Percentiles rank a stretch among this genome's conserved stretches.
Conservation (phyloP, 371 early-diverging fungal species). For the Mucor plumbeus region DNA sequence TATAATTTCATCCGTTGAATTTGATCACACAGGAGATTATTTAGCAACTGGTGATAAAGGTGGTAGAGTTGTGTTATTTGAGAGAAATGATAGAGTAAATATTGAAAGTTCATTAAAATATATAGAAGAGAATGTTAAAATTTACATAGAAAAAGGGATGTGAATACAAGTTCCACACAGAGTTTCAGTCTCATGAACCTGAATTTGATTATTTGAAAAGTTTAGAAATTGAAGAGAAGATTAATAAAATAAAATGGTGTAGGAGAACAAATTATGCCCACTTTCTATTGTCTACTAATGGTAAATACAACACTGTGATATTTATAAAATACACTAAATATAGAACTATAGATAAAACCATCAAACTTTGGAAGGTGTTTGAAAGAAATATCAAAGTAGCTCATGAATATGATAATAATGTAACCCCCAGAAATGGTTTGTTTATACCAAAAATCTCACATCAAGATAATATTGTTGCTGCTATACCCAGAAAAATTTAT, state of each 20-base stretch:
- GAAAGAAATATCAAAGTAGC: slow-evolving; percentile 95
- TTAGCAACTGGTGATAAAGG: slow-evolving; percentile 98
- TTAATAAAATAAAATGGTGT: slow-evolving; percentile 99
- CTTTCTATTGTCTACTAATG: slow-evolving; percentile 96
- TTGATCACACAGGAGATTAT: slow-evolving; percentile 96
- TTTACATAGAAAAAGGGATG: slow-evolving; percentile 92
- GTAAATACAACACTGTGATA: slow-evolving; percentile 45
- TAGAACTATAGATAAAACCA: slow-evolving; percentile 88
- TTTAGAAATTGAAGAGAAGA: slow-evolving; percentile 99
- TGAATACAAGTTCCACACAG: slow-evolving; percentile 98
- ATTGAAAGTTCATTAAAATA: not conserved
- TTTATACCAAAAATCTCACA: slow-evolving; percentile 88
- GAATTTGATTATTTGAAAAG: slow-evolving; percentile 99
- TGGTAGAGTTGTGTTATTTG: slow-evolving; percentile 97
- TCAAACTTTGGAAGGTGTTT: slow-evolving; percentile 99
- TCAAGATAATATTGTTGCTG: slow-evolving; percentile 94
- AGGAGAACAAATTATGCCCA: slow-evolving; percentile 93
- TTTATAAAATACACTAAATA: not conserved
- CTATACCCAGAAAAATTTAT: slow-evolving; percentile 94
- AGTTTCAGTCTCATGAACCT: slow-evolving; percentile 99
- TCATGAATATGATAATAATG: slow-evolving; percentile 78
- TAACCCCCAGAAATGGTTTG: slow-evolving; percentile 41
- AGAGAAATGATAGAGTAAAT: slow-evolving; percentile 93
- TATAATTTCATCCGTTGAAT: slow-evolving; percentile 98
- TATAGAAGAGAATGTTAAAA: not conserved